Evolutionary conservation across 192 early-diverging fungal species (phyloP), one percentile per base, ranked within the genome.

Genomic region (Chytriomyces sp.): DNA sequence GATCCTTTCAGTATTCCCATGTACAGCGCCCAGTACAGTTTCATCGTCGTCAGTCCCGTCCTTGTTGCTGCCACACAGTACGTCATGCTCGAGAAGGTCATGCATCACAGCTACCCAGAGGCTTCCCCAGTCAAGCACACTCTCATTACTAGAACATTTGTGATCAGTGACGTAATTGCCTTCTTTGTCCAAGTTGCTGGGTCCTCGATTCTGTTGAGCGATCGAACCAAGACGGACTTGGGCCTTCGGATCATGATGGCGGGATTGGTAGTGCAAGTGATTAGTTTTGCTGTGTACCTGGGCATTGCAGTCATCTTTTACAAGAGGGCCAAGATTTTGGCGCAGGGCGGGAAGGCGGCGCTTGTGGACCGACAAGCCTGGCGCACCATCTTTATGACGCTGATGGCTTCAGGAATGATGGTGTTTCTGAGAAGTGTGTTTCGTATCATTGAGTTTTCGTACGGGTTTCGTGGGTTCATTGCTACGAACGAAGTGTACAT

Each of bases 361-460:
- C 28, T 35, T 35, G 28, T 35, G 28, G 28, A 35, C 28, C 28
- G 28, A 2, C 28, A 35, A 35, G 28, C 28, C 44, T 67, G 66
- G 66, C n/a, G 43, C 10, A n/a, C n/a, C 16, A 44, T 67, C 5
- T 67, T 45, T 23, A 45, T 67, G 11, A 28, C 61, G 24, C 49
- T 49, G 8, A 45, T 60, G n/a, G 13, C 50, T 23, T 63, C 26
- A 2, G 46, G 35, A n/a, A n/a, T 61, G 13, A 20, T 20, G 45
- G 53, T 62, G 43, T 64, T 62, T 64, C 16, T 79, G 11, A 65
- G 79, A 16, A 70, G 65, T 16, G 57, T 69, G 16, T 80, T 67
- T 60, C 78, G 80, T 53, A 69, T 81, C 28, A 65, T 81, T 77
- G 80, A 81, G 49, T 77, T 81, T 61, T 18, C 69, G 9, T 7